Evolutionary conservation across 169 alveolate genomes (phyloP).

Genomic region (Plasmodium knowlesi): DNA sequence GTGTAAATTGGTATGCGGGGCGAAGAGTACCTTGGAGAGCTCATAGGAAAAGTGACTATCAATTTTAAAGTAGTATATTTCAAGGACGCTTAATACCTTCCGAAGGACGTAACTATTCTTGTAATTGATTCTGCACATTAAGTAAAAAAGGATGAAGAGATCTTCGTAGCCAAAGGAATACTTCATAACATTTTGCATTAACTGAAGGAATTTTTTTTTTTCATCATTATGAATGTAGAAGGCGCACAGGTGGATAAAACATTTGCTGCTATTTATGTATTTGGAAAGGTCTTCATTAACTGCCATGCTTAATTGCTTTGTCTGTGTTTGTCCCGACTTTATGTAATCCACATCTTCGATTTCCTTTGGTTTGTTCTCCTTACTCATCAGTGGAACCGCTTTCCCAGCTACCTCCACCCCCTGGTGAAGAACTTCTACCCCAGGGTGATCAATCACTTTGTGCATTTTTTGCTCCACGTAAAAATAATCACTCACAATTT

Average conservation of each 20-base stretch:
- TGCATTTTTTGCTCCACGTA: slow-evolving; percentile 49
- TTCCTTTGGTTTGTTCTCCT: neutral
- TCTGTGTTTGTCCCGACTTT: neutral
- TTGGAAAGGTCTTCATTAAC: slow-evolving; percentile 6
- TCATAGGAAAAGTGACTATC: slow-evolving; percentile 38
- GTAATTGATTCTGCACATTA: slow-evolving; percentile 53
- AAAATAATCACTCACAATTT: slow-evolving; percentile 54
- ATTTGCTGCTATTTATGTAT: slow-evolving; percentile 44
- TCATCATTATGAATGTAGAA: slow-evolving; percentile 65
- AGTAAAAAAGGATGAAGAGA: slow-evolving; percentile 52
- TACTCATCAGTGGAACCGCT: neutral
- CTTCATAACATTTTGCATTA: slow-evolving; percentile 6
- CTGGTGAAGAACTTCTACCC: neutral
- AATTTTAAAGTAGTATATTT: slow-evolving; percentile 36
- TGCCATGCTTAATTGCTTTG: neutral
- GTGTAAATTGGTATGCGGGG: slow-evolving; percentile 39
- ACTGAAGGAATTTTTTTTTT: slow-evolving; percentile 29
- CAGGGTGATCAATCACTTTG: slow-evolving; percentile 28
- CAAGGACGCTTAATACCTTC: slow-evolving; percentile 24
- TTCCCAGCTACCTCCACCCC: neutral
- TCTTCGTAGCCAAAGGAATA: slow-evolving; percentile 66
- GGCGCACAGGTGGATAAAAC: slow-evolving; percentile 34
- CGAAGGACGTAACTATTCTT: slow-evolving; percentile 3
- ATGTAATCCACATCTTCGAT: neutral
- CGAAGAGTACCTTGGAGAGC: slow-evolving; percentile 32